These are phyloP conservation scores for Hippophae tibetana DNA, from an alignment of 306 rosid species.

Conservation along the genomic window DNA sequence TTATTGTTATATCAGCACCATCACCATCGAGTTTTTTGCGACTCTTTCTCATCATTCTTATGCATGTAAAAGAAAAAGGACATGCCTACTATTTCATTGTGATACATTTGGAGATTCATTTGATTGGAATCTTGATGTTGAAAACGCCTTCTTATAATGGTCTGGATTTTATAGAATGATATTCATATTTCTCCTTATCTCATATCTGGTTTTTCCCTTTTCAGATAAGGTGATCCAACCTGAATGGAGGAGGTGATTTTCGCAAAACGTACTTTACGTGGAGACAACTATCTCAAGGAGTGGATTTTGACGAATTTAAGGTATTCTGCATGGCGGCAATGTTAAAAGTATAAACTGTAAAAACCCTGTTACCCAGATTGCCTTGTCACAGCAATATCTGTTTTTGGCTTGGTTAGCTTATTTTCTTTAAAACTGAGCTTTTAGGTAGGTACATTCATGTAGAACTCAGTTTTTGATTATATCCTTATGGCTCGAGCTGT, in stretches of 20 bases:
- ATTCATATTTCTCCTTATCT: not conserved
- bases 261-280: not conserved
- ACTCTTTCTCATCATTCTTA: no score
- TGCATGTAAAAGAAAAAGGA: no score
- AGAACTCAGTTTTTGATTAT: not conserved
- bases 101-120: no score
- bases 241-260: conserved; percentile 32
- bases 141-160: no score
- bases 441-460: conserved; percentile 5
- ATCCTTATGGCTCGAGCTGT: conserved; percentile 8
- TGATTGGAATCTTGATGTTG: no score
- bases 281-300: conserved; percentile 8
- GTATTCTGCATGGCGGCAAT: conserved; percentile 5
- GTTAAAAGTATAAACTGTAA: not conserved
- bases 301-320: not conserved
- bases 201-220: conserved; percentile 1
- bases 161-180: not conserved
- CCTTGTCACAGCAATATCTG: not conserved
- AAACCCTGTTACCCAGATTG: not conserved
- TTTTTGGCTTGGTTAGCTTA: not conserved
- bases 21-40: no score
- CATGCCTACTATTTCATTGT: no score
- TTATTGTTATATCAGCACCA: no score
- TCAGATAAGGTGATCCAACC: conserved; percentile 32
- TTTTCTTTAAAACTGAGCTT: conserved; percentile 2